These are phyloP conservation scores for Aegilops speltoides DNA, from an alignment of 176 grass and related monocot genomes.

Conservation along the genomic window DNA sequence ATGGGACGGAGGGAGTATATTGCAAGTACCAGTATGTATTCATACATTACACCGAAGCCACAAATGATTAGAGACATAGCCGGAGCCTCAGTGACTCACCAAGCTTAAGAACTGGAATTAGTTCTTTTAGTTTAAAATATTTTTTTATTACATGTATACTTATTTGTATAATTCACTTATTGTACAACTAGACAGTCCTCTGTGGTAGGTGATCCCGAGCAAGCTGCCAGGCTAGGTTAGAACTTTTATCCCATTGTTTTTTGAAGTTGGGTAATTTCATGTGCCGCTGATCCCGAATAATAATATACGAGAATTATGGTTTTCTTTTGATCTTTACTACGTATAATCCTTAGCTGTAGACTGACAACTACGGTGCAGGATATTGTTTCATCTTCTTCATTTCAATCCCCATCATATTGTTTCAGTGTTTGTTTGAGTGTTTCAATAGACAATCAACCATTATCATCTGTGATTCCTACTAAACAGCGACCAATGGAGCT, in stretches of 20 bases:
- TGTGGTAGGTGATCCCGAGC: not conserved
- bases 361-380: not conserved
- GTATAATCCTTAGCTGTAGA: not conserved
- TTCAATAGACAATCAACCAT: not conserved
- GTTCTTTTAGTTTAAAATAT: not conserved
- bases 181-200: not conserved
- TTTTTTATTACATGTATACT: not conserved
- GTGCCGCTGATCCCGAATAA: not conserved
- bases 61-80: not conserved
- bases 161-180: too few species aligned
- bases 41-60: not conserved
- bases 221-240: not conserved
- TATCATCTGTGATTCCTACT: not conserved
- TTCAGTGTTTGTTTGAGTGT: not conserved
- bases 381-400: slow-evolving; percentile 2
- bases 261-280: not conserved
- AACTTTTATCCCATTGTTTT: not conserved
- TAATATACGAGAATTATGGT: not conserved
- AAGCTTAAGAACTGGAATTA: not conserved
- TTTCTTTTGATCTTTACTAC: not conserved
- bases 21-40: slow-evolving; percentile 8
- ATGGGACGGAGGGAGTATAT: not conserved
- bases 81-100: not conserved
- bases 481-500: not conserved
- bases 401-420: not conserved